Percentiles rank a stretch among this genome's conserved stretches.
Conservation (phyloP, 176 grass and related monocot genomes). For the Pharus latifolius region DNA sequence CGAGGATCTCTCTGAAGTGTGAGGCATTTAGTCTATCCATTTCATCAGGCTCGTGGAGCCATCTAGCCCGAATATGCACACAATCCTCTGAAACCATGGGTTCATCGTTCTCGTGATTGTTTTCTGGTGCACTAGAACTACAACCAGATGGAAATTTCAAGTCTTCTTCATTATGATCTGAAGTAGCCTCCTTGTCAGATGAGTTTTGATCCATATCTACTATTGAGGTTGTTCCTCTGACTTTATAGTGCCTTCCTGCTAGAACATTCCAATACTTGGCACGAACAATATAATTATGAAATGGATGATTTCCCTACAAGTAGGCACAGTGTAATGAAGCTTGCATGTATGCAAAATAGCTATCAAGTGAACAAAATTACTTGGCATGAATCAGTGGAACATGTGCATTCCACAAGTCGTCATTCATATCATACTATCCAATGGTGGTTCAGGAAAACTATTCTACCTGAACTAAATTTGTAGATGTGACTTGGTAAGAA, state of each 20-base stretch:
- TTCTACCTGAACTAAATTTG: background rate
- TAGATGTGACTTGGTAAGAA: background rate
- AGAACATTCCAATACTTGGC: constrained; percentile 68
- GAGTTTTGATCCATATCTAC: constrained; percentile 4
- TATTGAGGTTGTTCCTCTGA: constrained; percentile 14
- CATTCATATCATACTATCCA: background rate
- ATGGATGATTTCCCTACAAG: constrained; percentile 78
- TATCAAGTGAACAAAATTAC: background rate
- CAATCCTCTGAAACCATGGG: constrained; percentile 13
- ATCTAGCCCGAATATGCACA: constrained; percentile 53
- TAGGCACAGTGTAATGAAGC: background rate
- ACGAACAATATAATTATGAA: constrained; percentile 93
- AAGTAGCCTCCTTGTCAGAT: constrained; percentile 16
- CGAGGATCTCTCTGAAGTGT: constrained; percentile 83
- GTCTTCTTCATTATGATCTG: constrained; percentile 29
- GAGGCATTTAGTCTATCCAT: constrained; percentile 67
- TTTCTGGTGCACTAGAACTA: constrained; percentile 11
- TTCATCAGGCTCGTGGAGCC: constrained; percentile 89
- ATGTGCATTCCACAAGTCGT: background rate
- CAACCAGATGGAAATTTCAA: constrained; percentile 15
- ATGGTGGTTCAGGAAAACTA: background rate
- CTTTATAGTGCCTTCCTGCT: constrained; percentile 23
- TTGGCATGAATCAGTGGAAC: background rate
- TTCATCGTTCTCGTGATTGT: constrained; percentile 15
- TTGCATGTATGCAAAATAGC: background rate